A percentile compares a stretch with the other conserved stretches of the same genome.
phyloP scores from a whole-genome alignment of 2,329 filamentous ascomycete species.

The Fusarium nygamai region DNA sequence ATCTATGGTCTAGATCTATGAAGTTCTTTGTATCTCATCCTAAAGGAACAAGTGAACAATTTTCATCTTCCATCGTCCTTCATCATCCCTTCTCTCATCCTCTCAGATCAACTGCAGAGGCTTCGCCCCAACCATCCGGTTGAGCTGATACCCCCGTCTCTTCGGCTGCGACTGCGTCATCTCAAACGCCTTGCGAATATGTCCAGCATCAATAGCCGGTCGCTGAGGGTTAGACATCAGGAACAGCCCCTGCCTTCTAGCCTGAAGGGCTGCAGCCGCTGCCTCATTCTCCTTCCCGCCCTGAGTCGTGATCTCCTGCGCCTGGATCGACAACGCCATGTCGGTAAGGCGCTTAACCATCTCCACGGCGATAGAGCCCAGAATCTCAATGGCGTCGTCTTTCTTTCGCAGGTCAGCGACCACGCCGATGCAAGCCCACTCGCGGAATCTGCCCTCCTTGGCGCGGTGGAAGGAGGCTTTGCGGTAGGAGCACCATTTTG shows the following conservation, averaged over 20 bases:
- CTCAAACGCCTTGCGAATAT: constrained; percentile 14
- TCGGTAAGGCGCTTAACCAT: constrained; percentile 97
- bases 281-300: neutral
- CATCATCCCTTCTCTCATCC: neutral
- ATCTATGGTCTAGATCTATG: neutral
- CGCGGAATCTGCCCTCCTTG: constrained; percentile 93
- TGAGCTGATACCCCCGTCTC: neutral
- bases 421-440: constrained; percentile 95
- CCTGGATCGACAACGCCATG: constrained; percentile 92
- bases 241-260: constrained; percentile 2
- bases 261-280: rapidly evolving
- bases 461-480: constrained; percentile 98
- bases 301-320: neutral
- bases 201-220: neutral
- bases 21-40: too few species aligned
- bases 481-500: constrained; percentile 96
- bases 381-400: constrained; percentile 96
- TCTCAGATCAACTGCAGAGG: constrained; percentile 2
- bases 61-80: neutral
- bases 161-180: constrained; percentile 7
- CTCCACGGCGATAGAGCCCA: constrained; percentile 96
- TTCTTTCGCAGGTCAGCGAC: constrained; percentile 95
- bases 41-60: neutral
- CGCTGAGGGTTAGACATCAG: neutral
- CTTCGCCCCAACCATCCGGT: neutral